Conservation (phyloP, 805 yeast genomes). For the Groenewaldozyma salmanticensis region DNA sequence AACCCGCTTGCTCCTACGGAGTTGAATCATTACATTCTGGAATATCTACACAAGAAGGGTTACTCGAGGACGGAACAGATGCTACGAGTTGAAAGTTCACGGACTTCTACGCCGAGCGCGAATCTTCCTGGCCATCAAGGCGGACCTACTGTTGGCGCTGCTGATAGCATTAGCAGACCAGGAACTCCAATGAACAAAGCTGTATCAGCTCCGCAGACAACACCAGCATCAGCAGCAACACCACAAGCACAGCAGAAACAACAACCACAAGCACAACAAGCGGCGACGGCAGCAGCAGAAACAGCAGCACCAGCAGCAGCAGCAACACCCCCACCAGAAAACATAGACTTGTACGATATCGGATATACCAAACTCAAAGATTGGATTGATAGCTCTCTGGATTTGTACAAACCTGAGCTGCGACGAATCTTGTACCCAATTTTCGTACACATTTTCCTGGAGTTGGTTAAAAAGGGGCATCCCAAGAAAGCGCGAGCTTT, state of each 20-base stretch:
- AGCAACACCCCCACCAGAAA: constrained; percentile 26
- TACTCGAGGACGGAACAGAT: constrained; percentile 90
- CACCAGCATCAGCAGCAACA: constrained; percentile 26
- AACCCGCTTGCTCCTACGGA: constrained; percentile 55
- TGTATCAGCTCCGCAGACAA: constrained; percentile 11
- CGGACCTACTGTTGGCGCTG: constrained; percentile 12
- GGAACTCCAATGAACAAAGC: too few species aligned
- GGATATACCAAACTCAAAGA: constrained; percentile 73
- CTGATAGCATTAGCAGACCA: constrained; percentile 6
- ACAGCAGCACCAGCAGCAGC: constrained; percentile 5
- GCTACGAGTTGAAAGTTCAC: constrained; percentile 64
- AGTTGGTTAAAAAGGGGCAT: constrained; percentile 58
- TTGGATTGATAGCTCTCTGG: constrained; percentile 89
- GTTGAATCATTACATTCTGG: constrained; percentile 83
- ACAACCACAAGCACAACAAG: constrained; percentile 9
- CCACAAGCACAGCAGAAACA: background rate
- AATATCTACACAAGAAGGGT: constrained; percentile 87
- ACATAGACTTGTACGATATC: constrained; percentile 64
- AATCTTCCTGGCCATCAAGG: constrained; percentile 14
- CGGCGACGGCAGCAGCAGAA: too few species aligned
- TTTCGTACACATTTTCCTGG: constrained; percentile 82
- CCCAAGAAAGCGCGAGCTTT: constrained; percentile 54
- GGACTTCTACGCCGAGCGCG: constrained; percentile 23
- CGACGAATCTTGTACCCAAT: constrained; percentile 79
- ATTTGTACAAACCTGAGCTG: constrained; percentile 80